Base-by-base conservation (phyloP, 2,329 filamentous ascomycete species). In the Coniella lustricola region DNA sequence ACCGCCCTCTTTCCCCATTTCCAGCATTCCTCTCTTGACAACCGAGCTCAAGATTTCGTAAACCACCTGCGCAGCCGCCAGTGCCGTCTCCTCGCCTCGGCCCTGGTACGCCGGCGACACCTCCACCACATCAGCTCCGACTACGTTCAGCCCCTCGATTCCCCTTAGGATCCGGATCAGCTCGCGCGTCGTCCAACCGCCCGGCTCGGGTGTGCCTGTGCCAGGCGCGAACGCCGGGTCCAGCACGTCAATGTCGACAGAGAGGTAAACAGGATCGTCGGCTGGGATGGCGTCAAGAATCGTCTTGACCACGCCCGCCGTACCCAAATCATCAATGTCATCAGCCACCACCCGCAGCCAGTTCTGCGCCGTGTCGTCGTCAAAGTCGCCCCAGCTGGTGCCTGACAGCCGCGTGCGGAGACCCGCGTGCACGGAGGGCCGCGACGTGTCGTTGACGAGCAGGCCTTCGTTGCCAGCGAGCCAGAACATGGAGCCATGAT, bases 401-500 rank as follows among this genome's bases (percentile, higher is more conserved):
- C 82, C 83, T 0, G 79, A 81, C 4, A 95, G 73, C 2, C 88
- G 76, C 0, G 88, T 94, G 38, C 90, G 82, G 44, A 95, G 71
- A 1, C 90, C 90, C 0, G 87, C 90, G 64, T 95, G 90, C 5
- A 93, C 87, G 18, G 81, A 86, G 0, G 81, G 85, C 9, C 81
- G 79, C 8, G 77, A 79, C 0, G 79, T 84, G 13, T 73, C 70
- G 64, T 91, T 90, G 52, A 79, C 74, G 50, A 95, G 82, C 21
- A 95, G 70, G 0, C 87, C 87, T 64, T 95, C 90, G 25, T 82
- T 81, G 42, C 83, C 82, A 5, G 90, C 90, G 56, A 91, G 77
- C 85, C 88, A 91, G 74, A 95, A 95, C 82, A 95, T 93, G 56
- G 81, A 87, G 4, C 90, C 90, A 65, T 95, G 90, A 60, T 84